Evolutionary conservation across 495 filamentous ascomycete genomes (phyloP).

Genomic region (Trichocladium antarcticum): DNA sequence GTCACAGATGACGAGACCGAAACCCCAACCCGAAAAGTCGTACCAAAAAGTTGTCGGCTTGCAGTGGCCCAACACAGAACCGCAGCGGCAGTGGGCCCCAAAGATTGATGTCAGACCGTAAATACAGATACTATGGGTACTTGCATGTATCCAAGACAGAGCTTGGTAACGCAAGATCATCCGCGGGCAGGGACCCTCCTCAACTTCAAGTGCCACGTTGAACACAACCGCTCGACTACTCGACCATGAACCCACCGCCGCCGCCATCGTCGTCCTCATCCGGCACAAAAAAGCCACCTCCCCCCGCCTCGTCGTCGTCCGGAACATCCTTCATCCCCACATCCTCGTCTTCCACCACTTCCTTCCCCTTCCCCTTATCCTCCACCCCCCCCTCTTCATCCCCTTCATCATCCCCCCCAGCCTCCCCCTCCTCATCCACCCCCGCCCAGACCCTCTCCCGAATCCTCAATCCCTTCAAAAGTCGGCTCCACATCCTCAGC

Average conservation of each 20-base stretch:
- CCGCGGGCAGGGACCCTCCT: too few species aligned
- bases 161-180: too few species aligned
- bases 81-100: too few species aligned
- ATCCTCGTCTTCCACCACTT: constrained; percentile 10
- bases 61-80: too few species aligned
- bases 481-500: constrained; percentile 63
- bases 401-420: constrained; percentile 16
- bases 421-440: constrained; percentile 32
- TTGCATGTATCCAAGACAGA: too few species aligned
- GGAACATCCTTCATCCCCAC: constrained; percentile 14
- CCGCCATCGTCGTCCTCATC: constrained; percentile 23
- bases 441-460: constrained; percentile 56
- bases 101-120: too few species aligned
- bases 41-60: not conserved
- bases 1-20: too few species aligned
- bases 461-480: constrained; percentile 66
- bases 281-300: constrained; percentile 8
- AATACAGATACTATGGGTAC: too few species aligned
- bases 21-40: too few species aligned
- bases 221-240: constrained; percentile 6
- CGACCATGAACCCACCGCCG: constrained; percentile 28
- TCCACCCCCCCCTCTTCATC: constrained; percentile 21
- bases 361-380: constrained; percentile 9
- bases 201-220: too few species aligned
- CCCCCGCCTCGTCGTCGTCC: constrained; percentile 5